Evolutionary conservation across 1,284 basidiomycete species (phyloP).

Genomic region (Ustanciosporium gigantosporum): DNA sequence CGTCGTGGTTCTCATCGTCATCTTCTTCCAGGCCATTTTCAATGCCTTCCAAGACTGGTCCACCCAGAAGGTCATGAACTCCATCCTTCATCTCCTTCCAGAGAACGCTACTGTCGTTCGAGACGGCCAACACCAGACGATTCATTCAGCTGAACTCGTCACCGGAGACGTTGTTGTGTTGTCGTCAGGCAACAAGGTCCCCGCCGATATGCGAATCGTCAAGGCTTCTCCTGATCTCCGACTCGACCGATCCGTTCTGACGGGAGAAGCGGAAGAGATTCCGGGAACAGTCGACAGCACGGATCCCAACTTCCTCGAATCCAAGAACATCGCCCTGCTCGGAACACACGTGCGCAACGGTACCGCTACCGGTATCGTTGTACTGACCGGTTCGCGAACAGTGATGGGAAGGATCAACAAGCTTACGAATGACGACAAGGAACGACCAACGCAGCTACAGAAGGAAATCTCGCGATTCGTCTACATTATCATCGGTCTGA

Average conservation of each 20-base stretch:
- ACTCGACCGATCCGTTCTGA: slow-evolving; percentile 71
- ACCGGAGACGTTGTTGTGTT: slow-evolving; percentile 70
- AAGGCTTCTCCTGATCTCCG: slow-evolving; percentile 67
- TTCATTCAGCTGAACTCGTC: slow-evolving; percentile 71
- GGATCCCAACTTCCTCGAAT: slow-evolving; percentile 65
- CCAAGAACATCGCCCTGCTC: slow-evolving; percentile 70
- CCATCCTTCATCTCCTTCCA: slow-evolving; percentile 67
- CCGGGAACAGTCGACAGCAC: slow-evolving; percentile 66
- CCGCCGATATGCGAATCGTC: slow-evolving; percentile 64
- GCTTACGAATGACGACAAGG: slow-evolving; percentile 39
- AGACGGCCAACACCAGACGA: slow-evolving; percentile 67
- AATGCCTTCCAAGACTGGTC: slow-evolving; percentile 63
- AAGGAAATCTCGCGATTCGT: slow-evolving; percentile 64
- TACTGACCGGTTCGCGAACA: slow-evolving; percentile 68
- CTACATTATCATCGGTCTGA: slow-evolving; percentile 64
- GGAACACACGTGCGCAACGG: slow-evolving; percentile 71
- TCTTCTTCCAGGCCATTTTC: slow-evolving; percentile 63
- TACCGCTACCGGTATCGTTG: slow-evolving; percentile 66
- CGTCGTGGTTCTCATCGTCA: slow-evolving; percentile 62
- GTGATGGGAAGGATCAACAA: slow-evolving; percentile 64
- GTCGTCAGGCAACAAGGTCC: slow-evolving; percentile 63
- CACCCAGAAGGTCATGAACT: slow-evolving; percentile 59
- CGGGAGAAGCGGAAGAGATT: slow-evolving; percentile 69
- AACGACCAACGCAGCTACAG: slow-evolving; percentile 67
- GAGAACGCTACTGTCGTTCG: slow-evolving; percentile 68